Conservation (phyloP, 768 basidiomycete genomes). For the Calocybe indica region DNA sequence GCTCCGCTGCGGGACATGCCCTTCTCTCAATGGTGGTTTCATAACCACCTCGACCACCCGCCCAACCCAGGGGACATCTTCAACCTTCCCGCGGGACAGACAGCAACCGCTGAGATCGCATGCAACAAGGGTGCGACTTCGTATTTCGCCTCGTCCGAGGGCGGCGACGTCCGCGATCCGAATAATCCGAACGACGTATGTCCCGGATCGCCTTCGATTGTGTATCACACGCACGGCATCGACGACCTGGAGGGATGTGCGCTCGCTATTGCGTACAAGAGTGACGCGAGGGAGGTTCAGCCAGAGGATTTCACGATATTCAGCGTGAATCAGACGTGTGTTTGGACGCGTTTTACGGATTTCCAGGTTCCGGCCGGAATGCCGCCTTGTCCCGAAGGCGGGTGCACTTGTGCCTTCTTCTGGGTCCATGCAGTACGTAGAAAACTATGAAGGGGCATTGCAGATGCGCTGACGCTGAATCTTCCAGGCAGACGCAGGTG, state of each 20-base stretch:
- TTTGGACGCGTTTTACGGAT: constrained; percentile 64
- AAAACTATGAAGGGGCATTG: no score
- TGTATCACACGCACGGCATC: constrained; percentile 51
- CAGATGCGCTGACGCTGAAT: no score
- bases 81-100: constrained; percentile 52
- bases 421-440: constrained; percentile 46
- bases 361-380: constrained; percentile 63
- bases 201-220: constrained; percentile 33
- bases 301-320: constrained; percentile 71
- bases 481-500: no score
- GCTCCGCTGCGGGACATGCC: constrained; percentile 36
- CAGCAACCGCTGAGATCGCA: constrained; percentile 47
- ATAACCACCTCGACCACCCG: constrained; percentile 51
- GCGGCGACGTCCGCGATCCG: constrained; percentile 45
- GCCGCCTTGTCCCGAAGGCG: constrained; percentile 60
- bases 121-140: constrained; percentile 59
- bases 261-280: constrained; percentile 75
- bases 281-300: constrained; percentile 45
- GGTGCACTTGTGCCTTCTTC: constrained; percentile 68
- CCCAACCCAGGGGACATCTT: constrained; percentile 54
- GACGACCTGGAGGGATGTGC: constrained; percentile 58
- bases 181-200: constrained; percentile 47
- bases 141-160: constrained; percentile 44
- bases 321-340: constrained; percentile 70
- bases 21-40: constrained; percentile 62